Percentiles rank a stretch among this genome's conserved stretches.
Conservation (phyloP, 192 early-diverging fungal species). For the Geranomyces michiganensis region DNA sequence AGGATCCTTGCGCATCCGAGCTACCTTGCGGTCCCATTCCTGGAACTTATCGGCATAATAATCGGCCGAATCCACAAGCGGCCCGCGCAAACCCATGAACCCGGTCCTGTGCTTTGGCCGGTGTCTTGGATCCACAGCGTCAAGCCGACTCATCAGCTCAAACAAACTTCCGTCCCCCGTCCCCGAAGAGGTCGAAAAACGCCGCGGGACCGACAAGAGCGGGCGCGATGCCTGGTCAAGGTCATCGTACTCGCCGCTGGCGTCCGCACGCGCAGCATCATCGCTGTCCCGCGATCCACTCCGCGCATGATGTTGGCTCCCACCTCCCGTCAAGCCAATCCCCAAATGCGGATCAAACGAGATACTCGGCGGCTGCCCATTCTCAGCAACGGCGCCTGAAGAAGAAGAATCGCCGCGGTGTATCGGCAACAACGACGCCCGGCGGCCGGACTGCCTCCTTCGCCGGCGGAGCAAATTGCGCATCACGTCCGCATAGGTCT, state of each 20-base stretch:
- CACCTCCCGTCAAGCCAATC: background rate
- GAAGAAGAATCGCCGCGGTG: constrained; percentile 4
- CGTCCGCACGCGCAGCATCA: background rate
- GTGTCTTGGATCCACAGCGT: constrained; percentile 33
- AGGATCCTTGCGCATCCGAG: constrained; percentile 34
- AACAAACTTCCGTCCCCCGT: constrained; percentile 34
- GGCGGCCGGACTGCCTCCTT: background rate
- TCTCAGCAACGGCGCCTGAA: background rate
- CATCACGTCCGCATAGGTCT: constrained; percentile 37
- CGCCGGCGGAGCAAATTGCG: constrained; percentile 9
- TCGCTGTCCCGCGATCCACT: background rate
- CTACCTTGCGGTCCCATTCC: constrained; percentile 46
- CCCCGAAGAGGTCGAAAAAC: constrained; percentile 34
- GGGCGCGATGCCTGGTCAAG: constrained; percentile 10
- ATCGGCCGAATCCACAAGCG: constrained; percentile 47
- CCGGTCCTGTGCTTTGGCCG: constrained; percentile 51
- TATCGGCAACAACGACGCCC: background rate
- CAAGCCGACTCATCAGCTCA: constrained; percentile 45
- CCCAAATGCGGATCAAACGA: no score
- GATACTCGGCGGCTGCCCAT: background rate
- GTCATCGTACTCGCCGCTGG: constrained; percentile 2
- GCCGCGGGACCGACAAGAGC: constrained; percentile 13
- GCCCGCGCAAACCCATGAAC: constrained; percentile 49
- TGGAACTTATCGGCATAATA: constrained; percentile 46
- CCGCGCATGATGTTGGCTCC: background rate